Percentiles rank a stretch among this genome's conserved stretches.
Evolutionary conservation across 2,329 filamentous ascomycete species (phyloP).

Genomic region (Cercospora beticola): DNA sequence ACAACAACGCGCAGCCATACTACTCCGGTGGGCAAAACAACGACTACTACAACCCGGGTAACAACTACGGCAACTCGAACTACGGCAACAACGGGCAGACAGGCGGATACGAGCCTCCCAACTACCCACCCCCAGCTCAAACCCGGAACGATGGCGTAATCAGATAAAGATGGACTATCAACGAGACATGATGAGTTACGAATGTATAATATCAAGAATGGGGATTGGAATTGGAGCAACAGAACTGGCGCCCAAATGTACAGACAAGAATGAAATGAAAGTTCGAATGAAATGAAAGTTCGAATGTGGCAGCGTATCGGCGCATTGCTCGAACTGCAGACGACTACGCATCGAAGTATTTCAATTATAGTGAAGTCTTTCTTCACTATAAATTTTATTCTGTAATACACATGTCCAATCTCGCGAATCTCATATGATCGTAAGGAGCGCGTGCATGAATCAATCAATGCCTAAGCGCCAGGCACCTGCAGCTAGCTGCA

Average conservation of each 20-base stretch:
- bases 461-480: background rate
- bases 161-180: background rate
- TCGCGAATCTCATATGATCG: background rate
- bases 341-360: background rate
- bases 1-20: constrained; percentile 9
- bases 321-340: background rate
- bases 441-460: background rate
- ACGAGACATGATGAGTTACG: background rate
- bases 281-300: background rate
- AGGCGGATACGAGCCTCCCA: constrained; percentile 19
- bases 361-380: background rate
- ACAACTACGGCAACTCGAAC: background rate
- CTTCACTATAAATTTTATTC: background rate
- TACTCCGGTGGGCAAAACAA: constrained; percentile 1
- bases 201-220: background rate
- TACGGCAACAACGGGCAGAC: constrained; percentile 9
- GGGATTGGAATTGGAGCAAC: background rate
- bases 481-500: background rate
- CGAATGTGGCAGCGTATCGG: background rate
- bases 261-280: background rate
- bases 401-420: background rate
- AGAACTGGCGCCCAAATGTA: background rate
- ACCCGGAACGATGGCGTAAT: constrained; percentile 8
- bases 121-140: constrained; percentile 17
- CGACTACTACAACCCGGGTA: constrained; percentile 9